Evolutionary conservation across 2,329 filamentous ascomycete species (phyloP), one percentile per base, ranked within the genome.

Genomic region (Colletotrichum brevisporum): DNA sequence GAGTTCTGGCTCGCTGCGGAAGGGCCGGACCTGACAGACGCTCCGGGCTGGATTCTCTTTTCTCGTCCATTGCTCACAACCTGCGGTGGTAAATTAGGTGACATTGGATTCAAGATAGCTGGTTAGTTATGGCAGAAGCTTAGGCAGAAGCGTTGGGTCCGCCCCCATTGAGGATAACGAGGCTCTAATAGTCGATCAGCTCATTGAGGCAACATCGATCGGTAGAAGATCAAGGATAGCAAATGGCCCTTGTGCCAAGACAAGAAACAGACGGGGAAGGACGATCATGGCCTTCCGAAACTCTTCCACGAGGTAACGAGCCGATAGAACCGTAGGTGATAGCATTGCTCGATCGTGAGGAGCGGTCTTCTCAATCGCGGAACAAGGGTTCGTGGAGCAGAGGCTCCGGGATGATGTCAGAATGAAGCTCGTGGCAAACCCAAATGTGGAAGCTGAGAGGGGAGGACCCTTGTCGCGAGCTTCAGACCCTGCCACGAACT

Each of bases 391-490:
- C 24, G n/a, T 27, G 55, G 55, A 47, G 61, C 26, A 63, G 36
- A 55, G 50, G 24, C 62, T 69, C 62, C 62, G 55, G 4, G 5
- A 66, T 66, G 66, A 69, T 66, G 66, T 69, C 66, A 69, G 66
- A 39, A 55, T 69, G 66, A 66, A 64, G 21, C 43, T 51, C 52
- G 66, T 69, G 55, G 66, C 66, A 41, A 69, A 52, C 47, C 24
- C 31, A 36, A 36, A 36, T 36, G 31, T 36, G 9, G 31, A 36
- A 2, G 31, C 31, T 12, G 45, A 48, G 24, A 53, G 16, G 45
- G 54, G 24, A 53, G 16, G 24, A 8, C 12, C 48, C 24, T 16
- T 53, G 59, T 41, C 5, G 8, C 5, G 31, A 36, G 8, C 8
- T 9, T 36, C 8, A 36, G 31, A 10, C 31, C 27, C 31, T 9